Base-by-base conservation (phyloP, 257 asterid species). In the Fraxinus excelsior region DNA sequence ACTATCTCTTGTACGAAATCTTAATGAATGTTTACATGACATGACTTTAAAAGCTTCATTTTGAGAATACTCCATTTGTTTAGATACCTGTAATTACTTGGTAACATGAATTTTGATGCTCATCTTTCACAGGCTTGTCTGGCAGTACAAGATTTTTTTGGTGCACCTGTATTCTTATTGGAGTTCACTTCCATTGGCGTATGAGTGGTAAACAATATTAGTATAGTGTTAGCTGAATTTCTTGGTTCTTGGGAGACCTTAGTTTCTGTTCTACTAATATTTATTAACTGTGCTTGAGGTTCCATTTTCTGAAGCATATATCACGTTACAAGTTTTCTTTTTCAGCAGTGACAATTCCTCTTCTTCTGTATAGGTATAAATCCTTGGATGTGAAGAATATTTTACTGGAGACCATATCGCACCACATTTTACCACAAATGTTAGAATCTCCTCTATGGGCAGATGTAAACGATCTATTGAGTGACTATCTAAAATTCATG, bases 351-450 rank as follows among this genome's bases (percentile, higher is more conserved):
- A 82, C 78, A 75, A 73, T 31, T 31, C 34, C 76, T 73, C 64
- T 67, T 82, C 73, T 78, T 75, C 74, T 73, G 29, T 87, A 75
- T 74, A 96, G 99, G 86, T 96, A 96, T 85, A 93, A 89, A 87
- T 85, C 95, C 74, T 80, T 96, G 94, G 98, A 96, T 71, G 98
- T 90, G 87, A 96, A 96, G 89, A 96, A 96, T 85, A 93, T 96
- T 76, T 86, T 96, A 87, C 84, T 91, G 89, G 99, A 96, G 90
- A 89, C 97, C 70, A 88, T 86, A 76, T 88, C 92, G 7, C 95
- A 93, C 91, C 97, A 91, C 83, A 91, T 96, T 78, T 87, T 96
- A 81, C 99, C 97, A 7, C 97, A 94, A 88, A 90, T 93, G 97
- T 79, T 96, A 84, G 82, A 82, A 71, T 96, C 98, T 71, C 97